These are phyloP conservation scores for Chenopodium berlandieri DNA, from an alignment of 148 eudicot species.

Conservation along the genomic window DNA sequence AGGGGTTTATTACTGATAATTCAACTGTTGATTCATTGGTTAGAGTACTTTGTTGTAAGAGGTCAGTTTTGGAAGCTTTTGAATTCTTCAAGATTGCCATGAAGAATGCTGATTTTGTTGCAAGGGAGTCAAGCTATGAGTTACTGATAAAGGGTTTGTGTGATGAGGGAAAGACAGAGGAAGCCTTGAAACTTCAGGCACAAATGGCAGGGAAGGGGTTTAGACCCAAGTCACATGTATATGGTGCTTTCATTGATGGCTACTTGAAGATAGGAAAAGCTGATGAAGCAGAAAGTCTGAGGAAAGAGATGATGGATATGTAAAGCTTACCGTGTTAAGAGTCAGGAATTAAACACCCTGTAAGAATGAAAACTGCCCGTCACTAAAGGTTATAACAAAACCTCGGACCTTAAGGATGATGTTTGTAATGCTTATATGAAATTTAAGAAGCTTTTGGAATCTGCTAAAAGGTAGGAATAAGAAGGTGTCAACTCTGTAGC, in stretches of 20 bases:
- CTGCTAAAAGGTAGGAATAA: slow-evolving; percentile 25
- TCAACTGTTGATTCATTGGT: slow-evolving; percentile 51
- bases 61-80: slow-evolving; percentile 44
- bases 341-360: too few relatives aligned
- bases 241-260: slow-evolving; percentile 58
- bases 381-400: slow-evolving; percentile 52
- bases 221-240: slow-evolving; percentile 47
- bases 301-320: slow-evolving; percentile 50
- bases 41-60: slow-evolving; percentile 39
- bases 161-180: slow-evolving; percentile 51
- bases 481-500: slow-evolving; percentile 40
- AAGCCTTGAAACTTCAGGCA: slow-evolving; percentile 64
- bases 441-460: slow-evolving; percentile 35
- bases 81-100: slow-evolving; percentile 39
- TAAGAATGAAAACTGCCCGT: not conserved
- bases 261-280: slow-evolving; percentile 53
- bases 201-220: slow-evolving; percentile 80
- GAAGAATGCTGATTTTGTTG: slow-evolving; percentile 40
- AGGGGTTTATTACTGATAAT: slow-evolving; percentile 46
- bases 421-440: slow-evolving; percentile 39
- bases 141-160: slow-evolving; percentile 60
- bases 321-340: not conserved
- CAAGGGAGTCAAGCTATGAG: slow-evolving; percentile 48
- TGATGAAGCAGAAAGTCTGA: slow-evolving; percentile 45
- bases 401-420: slow-evolving; percentile 61